Evolutionary conservation across 108 stramenopile species (phyloP).

Genomic region (Ochromonas danica): DNA sequence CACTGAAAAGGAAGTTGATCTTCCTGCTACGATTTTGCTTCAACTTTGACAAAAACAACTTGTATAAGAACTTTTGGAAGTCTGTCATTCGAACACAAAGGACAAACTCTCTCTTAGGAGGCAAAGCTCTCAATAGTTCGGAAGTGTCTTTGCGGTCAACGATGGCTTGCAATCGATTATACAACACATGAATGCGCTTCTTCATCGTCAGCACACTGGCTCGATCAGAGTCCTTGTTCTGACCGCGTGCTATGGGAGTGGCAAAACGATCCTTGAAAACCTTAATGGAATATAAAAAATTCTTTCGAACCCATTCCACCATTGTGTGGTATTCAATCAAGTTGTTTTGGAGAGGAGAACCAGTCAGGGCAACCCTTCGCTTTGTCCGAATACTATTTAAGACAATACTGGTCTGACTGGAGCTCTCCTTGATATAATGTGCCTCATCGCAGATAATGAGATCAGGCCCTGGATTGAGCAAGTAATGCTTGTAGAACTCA

Average conservation of each 20-base stretch:
- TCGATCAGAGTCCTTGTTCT: neutral
- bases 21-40: neutral
- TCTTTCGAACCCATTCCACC: slow-evolving; percentile 31
- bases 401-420: neutral
- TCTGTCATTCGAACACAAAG: neutral
- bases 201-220: neutral
- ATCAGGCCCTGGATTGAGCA: slow-evolving; percentile 37
- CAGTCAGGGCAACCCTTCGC: slow-evolving; percentile 39
- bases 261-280: neutral
- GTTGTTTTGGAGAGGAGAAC: slow-evolving; percentile 44
- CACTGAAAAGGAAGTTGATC: neutral
- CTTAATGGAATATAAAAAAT: neutral
- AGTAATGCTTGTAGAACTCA: neutral
- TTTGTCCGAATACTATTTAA: slow-evolving; percentile 23
- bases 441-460: slow-evolving; percentile 40
- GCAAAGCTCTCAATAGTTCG: neutral
- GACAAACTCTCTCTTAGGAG: neutral
- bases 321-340: slow-evolving; percentile 49
- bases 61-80: neutral
- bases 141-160: slow-evolving; percentile 16
- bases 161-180: neutral
- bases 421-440: slow-evolving; percentile 37
- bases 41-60: neutral
- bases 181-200: neutral
- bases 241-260: neutral